These are phyloP conservation scores for Huntiella omanensis DNA, from an alignment of 2,329 filamentous ascomycete species.

Conservation along the genomic window DNA sequence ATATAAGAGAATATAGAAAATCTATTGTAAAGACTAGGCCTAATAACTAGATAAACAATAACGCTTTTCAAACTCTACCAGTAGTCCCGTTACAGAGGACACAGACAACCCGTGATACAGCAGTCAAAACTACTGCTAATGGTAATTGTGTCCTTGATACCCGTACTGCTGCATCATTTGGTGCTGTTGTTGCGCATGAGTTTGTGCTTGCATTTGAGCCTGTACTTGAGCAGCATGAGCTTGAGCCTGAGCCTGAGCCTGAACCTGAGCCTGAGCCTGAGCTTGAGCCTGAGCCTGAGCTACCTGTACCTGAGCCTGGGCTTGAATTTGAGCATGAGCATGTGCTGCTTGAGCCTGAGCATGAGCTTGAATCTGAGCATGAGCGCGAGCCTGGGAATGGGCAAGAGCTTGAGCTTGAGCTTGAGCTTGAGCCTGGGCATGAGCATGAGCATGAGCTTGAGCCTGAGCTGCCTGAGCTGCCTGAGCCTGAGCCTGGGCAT, in stretches of 20 bases:
- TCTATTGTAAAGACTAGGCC: no score
- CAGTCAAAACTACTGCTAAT: no score
- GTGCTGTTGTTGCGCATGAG: constrained; percentile 6
- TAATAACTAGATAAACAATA: no score
- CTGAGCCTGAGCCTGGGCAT: constrained; percentile 5
- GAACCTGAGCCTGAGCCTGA: constrained; percentile 7
- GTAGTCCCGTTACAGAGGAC: no score
- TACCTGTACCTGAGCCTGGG: constrained; percentile 3
- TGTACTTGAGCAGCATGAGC: constrained; percentile 2
- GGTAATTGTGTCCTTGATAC: no score
- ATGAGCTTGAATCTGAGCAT: constrained; percentile 1
- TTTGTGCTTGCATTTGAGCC: constrained; percentile 9
- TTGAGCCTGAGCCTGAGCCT: constrained; percentile 7
- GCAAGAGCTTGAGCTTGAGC: constrained; percentile 7
- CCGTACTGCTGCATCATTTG: neutral
- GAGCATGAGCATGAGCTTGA: constrained; percentile 7
- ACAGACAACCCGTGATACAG: no score
- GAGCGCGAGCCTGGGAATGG: neutral
- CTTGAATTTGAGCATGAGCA: constrained; percentile 14
- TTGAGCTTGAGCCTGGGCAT: constrained; percentile 1
- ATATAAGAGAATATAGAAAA: no score
- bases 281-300: constrained; percentile 5
- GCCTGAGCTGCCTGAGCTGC: constrained; percentile 7
- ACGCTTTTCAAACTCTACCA: no score
- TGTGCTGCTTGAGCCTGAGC: constrained; percentile 14